Base-by-base conservation (phyloP, 768 basidiomycete genomes). In the Mrakia blollopis region DNA sequence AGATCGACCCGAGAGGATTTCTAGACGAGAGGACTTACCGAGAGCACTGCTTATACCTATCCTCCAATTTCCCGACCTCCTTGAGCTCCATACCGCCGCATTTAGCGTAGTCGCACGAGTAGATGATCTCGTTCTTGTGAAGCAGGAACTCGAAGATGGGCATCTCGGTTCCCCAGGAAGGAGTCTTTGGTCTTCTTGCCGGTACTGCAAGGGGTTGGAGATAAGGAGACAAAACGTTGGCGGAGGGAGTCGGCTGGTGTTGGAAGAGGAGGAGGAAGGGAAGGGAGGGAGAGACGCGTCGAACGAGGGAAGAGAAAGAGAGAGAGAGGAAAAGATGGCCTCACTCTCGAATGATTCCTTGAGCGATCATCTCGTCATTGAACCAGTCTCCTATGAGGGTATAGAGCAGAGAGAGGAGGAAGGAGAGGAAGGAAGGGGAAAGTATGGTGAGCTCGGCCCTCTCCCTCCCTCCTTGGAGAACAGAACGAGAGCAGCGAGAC, bases 261-360 rank as follows among this genome's bases (percentile, higher is more conserved):
- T 13, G 47, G 60, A 7, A 65, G 9, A 62, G 11, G 9, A 62
- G 11, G 72, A 67, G 50, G 44, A 68, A 21, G 21, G 25, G 21
- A 30, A 93, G 74, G 92, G 92, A 63, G 21, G 18, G 47, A 50
- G 18, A 50, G 47, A 14, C 47, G 47, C 93, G 92, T 0, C 93
- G 94, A 82, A 90, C 9, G 92, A 92, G 8, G 91, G 47, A 2
- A 18, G 21, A 50, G 47, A 47, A 14, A 2, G 16, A 16, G 44
- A 16, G 14, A 9, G 47, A 14, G 47, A 50, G 47, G 47, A 50
- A 18, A 50, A 18, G 47, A 50, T 18, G 47, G 11, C n/a, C n/a
- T n/a, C n/a, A 50, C 47, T 9, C 11, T 21, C 18, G 47, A 50
- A 21, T 50, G 47, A 50, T 50, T 7, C 47, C 47, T 21, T 50